Conservation (phyloP, 176 grass and related monocot genomes). For the Aegilops longissima region DNA sequence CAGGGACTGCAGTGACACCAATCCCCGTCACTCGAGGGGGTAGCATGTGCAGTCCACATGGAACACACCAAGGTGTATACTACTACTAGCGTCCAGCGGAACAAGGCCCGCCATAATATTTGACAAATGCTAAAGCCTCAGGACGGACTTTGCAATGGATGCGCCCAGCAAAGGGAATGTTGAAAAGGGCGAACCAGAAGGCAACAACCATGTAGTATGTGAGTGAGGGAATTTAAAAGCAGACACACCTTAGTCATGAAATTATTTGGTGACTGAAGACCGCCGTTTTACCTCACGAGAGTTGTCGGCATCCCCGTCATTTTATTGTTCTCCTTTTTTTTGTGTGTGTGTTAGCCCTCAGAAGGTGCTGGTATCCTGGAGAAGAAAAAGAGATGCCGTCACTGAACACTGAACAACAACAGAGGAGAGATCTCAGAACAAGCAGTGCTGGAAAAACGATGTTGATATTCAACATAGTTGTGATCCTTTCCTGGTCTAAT, state of each 20-base stretch:
- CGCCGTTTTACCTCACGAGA: background rate
- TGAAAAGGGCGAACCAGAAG: background rate
- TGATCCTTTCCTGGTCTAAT: no score
- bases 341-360: background rate
- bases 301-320: background rate
- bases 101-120: background rate
- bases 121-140: background rate
- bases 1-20: background rate
- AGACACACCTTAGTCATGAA: background rate
- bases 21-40: background rate
- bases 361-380: background rate
- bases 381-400: background rate
- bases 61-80: background rate
- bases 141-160: background rate
- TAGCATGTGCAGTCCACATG: slow-evolving; percentile 9
- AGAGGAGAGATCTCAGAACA: no score
- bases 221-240: background rate
- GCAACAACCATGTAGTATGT: background rate
- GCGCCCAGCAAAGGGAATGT: background rate
- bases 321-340: background rate
- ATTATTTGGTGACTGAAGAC: background rate
- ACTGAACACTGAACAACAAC: background rate
- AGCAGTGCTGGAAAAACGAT: no score
- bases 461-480: no score
- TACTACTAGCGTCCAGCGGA: background rate